Percentiles rank a stretch among this genome's conserved stretches.
These are phyloP conservation scores for Boletus pseudo-olivaceus DNA, from an alignment of 768 basidiomycete genomes.

Conservation along the genomic window DNA sequence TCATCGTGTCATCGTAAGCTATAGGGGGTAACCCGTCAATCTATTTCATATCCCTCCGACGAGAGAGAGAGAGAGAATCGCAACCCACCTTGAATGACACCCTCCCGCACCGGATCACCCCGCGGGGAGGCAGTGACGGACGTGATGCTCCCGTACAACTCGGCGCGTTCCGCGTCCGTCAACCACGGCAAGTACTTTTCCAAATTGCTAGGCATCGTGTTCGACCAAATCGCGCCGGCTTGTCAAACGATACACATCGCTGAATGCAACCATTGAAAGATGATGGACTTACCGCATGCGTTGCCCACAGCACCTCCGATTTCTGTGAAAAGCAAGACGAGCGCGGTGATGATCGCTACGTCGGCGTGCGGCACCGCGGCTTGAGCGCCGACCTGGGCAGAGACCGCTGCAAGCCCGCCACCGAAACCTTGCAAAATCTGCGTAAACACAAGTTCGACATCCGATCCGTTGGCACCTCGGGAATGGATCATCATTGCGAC, in stretches of 20 bases:
- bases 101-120: conserved; percentile 58
- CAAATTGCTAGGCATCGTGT: conserved; percentile 62
- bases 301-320: conserved; percentile 64
- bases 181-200: conserved; percentile 51
- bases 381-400: conserved; percentile 59
- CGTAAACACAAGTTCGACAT: conserved; percentile 56
- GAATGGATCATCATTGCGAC: conserved; percentile 70
- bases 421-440: conserved; percentile 75
- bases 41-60: background rate
- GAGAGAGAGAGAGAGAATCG: background rate
- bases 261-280: background rate
- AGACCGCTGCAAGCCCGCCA: conserved; percentile 62
- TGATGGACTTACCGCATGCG: conserved; percentile 46
- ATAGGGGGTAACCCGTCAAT: background rate
- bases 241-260: background rate
- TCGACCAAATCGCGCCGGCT: conserved; percentile 65
- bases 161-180: conserved; percentile 38
- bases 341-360: conserved; percentile 63
- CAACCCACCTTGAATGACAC: conserved; percentile 51
- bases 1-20: conserved; percentile 59
- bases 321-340: conserved; percentile 66
- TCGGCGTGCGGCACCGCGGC: conserved; percentile 62
- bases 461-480: conserved; percentile 54
- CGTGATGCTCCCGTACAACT: conserved; percentile 55
- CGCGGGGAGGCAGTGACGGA: conserved; percentile 45